phyloP scores from a whole-genome alignment of 495 filamentous ascomycete genomes.

The Pseudevernia furfuracea region DNA sequence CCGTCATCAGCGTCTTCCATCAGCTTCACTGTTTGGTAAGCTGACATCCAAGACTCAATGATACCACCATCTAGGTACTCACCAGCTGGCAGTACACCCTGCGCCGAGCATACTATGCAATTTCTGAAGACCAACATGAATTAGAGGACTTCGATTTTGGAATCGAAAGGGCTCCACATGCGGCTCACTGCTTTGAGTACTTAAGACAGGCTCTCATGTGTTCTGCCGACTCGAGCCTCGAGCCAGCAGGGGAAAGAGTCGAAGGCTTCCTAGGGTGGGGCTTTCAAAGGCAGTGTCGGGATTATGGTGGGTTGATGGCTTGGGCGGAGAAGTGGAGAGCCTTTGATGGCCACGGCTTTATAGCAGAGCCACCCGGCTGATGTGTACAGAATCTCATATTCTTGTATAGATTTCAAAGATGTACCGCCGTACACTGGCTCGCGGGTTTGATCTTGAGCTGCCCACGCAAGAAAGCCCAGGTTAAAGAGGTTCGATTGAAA shows the following conservation, averaged over 20 bases:
- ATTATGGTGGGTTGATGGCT: conserved; percentile 19
- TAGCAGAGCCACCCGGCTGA: conserved; percentile 6
- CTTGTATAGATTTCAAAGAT: background rate
- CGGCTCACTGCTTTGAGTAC: conserved; percentile 26
- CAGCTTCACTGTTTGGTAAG: conserved; percentile 26
- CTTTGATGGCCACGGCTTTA: conserved; percentile 12
- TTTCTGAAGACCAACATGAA: conserved; percentile 2
- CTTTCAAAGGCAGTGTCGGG: conserved; percentile 20
- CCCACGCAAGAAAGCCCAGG: background rate
- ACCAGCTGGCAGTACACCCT: conserved; percentile 19
- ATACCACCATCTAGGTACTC: background rate
- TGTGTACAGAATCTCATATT: background rate
- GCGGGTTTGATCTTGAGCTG: background rate
- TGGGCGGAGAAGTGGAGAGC: conserved; percentile 18
- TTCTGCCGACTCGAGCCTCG: conserved; percentile 22
- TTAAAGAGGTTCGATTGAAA: background rate
- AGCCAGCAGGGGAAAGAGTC: conserved; percentile 18
- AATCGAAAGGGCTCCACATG: conserved; percentile 18
- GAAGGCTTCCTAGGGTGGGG: conserved; percentile 20
- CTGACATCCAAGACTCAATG: no score
- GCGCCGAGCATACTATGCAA: conserved; percentile 23
- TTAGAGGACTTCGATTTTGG: conserved; percentile 26
- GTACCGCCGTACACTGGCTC: background rate
- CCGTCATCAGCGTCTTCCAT: conserved; percentile 24
- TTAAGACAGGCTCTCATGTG: conserved; percentile 23